These are phyloP conservation scores for Aspergillus bombycis DNA, from an alignment of 2,329 filamentous ascomycete species.

Conservation along the genomic window DNA sequence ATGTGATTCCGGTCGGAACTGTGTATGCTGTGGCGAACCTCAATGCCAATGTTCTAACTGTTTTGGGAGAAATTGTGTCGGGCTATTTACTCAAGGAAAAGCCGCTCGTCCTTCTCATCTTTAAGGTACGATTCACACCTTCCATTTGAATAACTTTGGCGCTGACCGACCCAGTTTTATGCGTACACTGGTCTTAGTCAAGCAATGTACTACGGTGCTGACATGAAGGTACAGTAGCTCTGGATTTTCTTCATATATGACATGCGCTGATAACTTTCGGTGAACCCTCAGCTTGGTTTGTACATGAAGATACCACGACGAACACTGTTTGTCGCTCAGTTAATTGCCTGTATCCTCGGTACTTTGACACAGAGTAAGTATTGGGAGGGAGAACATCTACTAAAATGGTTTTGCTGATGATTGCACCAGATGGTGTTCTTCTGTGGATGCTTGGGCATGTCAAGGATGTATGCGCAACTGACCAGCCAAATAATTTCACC, in stretches of 20 bases:
- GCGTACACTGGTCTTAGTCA: constrained; percentile 60
- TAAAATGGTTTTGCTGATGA: constrained; percentile 41
- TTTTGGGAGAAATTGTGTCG: constrained; percentile 46
- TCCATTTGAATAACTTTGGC: too few relatives aligned
- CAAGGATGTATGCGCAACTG: constrained; percentile 41
- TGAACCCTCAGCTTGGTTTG: constrained; percentile 44
- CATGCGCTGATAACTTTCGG: not conserved
- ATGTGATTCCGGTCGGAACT: constrained; percentile 46
- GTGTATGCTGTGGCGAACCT: constrained; percentile 47
- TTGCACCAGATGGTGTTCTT: constrained; percentile 34
- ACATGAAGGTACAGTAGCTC: not conserved
- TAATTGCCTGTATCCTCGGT: constrained; percentile 51
- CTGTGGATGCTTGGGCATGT: constrained; percentile 41
- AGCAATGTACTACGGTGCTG: not conserved
- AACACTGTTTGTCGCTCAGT: constrained; percentile 51
- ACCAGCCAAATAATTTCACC: constrained; percentile 50
- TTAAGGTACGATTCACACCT: constrained; percentile 56
- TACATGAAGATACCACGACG: constrained; percentile 54
- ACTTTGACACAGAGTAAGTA: constrained; percentile 45
- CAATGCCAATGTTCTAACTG: constrained; percentile 44
- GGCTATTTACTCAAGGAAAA: constrained; percentile 46
- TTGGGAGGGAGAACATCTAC: constrained; percentile 29
- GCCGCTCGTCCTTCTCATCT: constrained; percentile 45
- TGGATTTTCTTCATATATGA: not conserved
- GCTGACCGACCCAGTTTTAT: constrained; percentile 46